Percentiles rank a stretch among this genome's conserved stretches.
Conservation (phyloP, 2,329 filamentous ascomycete species). For the Gremmenia infestans region DNA sequence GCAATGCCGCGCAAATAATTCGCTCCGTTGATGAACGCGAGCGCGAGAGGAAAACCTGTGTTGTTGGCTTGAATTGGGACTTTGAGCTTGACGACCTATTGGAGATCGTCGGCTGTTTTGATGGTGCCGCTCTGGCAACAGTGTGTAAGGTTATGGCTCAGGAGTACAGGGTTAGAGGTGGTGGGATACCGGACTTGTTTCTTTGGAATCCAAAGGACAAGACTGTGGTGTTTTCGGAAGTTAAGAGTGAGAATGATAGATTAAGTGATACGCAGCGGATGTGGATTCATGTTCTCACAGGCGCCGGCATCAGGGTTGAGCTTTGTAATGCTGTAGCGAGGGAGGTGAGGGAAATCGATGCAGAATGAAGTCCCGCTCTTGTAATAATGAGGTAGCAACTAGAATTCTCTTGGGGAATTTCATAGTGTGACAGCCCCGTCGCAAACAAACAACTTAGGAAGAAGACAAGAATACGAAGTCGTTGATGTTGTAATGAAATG, state of each 20-base stretch:
- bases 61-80: conserved; percentile 90
- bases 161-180: conserved; percentile 81
- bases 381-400: too few species aligned
- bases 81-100: conserved; percentile 74
- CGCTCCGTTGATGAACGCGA: conserved; percentile 64
- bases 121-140: conserved; percentile 71
- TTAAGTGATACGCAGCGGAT: conserved; percentile 93
- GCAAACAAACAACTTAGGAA: too few species aligned
- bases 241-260: conserved; percentile 68
- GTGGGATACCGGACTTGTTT: conserved; percentile 88
- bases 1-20: conserved; percentile 63
- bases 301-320: conserved; percentile 80
- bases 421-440: too few species aligned
- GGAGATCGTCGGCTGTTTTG: conserved; percentile 74
- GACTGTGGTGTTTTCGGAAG: conserved; percentile 26
- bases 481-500: too few species aligned
- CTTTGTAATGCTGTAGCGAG: conserved; percentile 56
- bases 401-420: too few species aligned
- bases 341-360: conserved; percentile 26
- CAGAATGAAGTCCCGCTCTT: not conserved
- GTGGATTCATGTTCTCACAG: conserved; percentile 91
- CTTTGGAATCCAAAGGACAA: conserved; percentile 56
- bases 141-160: conserved; percentile 94
- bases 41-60: conserved; percentile 67
- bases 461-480: too few species aligned